These are phyloP conservation scores for Chiua sp. DNA, from an alignment of 1,284 basidiomycete species.

Conservation along the genomic window DNA sequence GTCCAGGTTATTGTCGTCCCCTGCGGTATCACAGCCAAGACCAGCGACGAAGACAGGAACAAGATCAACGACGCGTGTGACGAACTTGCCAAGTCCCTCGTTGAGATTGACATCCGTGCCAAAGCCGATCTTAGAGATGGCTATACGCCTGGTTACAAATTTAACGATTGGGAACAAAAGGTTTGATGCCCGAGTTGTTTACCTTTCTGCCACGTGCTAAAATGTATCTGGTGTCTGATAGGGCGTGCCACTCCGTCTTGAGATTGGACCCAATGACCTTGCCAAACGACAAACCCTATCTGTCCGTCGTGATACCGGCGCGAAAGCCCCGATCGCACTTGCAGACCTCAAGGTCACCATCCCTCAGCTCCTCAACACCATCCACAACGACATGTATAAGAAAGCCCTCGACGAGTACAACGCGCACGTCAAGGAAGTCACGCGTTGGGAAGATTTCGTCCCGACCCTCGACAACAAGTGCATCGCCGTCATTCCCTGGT, in stretches of 20 bases:
- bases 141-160: slow-evolving; percentile 99
- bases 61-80: slow-evolving; percentile 82
- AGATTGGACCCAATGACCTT: slow-evolving; percentile 95
- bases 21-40: slow-evolving; percentile 88
- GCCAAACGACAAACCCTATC: slow-evolving; percentile 83
- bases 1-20: slow-evolving; percentile 94
- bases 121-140: slow-evolving; percentile 94
- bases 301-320: slow-evolving; percentile 89
- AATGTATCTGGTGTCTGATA: slow-evolving; percentile 34
- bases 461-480: slow-evolving; percentile 91
- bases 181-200: slow-evolving; percentile 41
- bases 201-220: not conserved
- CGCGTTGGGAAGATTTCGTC: slow-evolving; percentile 92
- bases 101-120: slow-evolving; percentile 79
- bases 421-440: slow-evolving; percentile 75
- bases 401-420: slow-evolving; percentile 82
- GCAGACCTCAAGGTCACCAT: slow-evolving; percentile 64
- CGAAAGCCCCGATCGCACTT: slow-evolving; percentile 79
- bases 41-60: slow-evolving; percentile 72
- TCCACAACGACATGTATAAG: slow-evolving; percentile 91
- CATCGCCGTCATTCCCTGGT: slow-evolving; percentile 95
- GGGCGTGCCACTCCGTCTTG: slow-evolving; percentile 97
- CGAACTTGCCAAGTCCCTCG: slow-evolving; percentile 73
- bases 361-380: slow-evolving; percentile 76
- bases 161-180: slow-evolving; percentile 99